Evolutionary conservation across 495 filamentous ascomycete species (phyloP), one percentile per base, ranked within the genome.

Genomic region (Lepidopterella palustris): DNA sequence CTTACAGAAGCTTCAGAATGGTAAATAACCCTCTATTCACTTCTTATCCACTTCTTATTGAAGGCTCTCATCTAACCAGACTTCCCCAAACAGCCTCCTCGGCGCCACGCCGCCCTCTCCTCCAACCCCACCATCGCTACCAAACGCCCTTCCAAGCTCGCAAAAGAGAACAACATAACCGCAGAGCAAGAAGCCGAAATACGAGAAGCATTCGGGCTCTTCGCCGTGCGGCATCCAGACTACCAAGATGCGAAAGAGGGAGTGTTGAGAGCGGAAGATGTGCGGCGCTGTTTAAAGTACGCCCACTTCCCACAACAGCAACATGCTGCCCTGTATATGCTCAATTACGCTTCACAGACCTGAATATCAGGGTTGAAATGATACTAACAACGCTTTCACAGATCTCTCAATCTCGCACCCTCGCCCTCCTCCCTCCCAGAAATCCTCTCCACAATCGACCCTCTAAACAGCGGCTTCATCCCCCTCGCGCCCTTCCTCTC

Each of bases 171-270:
- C 78, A 81, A 88, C 71, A 84, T 98, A 71, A 85, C 83, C 26
- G 84, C 82, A 21, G 82, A 83, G 51, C 87, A 96, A 76, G 93
- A 98, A 70, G 77, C 80, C 63, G 90, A 96, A 71, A 96, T 98
- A 66, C 83, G 83, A 65, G 90, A 96, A 72, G 91, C 90, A 15
- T 98, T 93, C 73, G 73, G 80, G 28, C 79, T 97, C 18, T 98
- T 97, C 72, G 74, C 87, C 1, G 60, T 70, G 2, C 55, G 66
- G 13, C 66, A 78, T 62, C 79, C 86, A 54, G 81, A 84, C 29
- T 83, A 83, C 67, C 78, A 82, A 2, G 79, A 81, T 60, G 84
- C 88, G 62, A 84, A 85, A 57, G 82, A 88, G 49, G 87, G 85
- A 62, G 84, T 90, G 15, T 85, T 96, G 49, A 79, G 82, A 8